Conservation (phyloP, 345 rosid species). For the Acer saccharum region DNA sequence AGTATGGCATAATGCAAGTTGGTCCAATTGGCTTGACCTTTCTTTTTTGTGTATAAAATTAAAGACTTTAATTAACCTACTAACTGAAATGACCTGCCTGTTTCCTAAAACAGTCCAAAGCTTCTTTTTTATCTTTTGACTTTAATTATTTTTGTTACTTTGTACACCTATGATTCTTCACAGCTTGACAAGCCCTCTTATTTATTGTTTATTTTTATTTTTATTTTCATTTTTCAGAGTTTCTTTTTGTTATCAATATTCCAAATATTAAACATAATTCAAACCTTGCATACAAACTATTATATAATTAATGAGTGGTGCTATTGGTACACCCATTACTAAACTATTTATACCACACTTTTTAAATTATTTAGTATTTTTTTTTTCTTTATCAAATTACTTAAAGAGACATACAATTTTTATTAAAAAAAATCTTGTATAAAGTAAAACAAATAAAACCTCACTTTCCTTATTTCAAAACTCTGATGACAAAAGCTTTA, state of each 20-base stretch:
- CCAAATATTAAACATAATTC: neutral
- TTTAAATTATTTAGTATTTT: no score
- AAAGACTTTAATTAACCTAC: slow-evolving; percentile 13
- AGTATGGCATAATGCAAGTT: slow-evolving; percentile 8
- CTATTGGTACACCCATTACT: no score
- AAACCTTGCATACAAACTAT: no score
- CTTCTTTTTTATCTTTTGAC: slow-evolving; percentile 22
- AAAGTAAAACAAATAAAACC: no score
- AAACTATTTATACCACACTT: no score
- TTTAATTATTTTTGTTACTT: neutral
- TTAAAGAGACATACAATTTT: no score
- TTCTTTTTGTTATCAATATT: neutral
- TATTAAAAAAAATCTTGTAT: no score
- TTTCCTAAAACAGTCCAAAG: slow-evolving; percentile 17
- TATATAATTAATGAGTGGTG: no score
- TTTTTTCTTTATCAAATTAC: no score
- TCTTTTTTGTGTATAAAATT: slow-evolving; percentile 29
- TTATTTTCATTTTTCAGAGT: neutral
- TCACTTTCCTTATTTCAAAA: no score
- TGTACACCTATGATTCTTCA: neutral
- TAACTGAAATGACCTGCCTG: neutral
- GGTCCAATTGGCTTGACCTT: slow-evolving; percentile 18
- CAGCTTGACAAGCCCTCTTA: no score
- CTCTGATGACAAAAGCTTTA: no score
- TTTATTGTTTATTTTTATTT: neutral